Evolutionary conservation across 106 monocot species (phyloP).

Genomic region (Acorus calamus): DNA sequence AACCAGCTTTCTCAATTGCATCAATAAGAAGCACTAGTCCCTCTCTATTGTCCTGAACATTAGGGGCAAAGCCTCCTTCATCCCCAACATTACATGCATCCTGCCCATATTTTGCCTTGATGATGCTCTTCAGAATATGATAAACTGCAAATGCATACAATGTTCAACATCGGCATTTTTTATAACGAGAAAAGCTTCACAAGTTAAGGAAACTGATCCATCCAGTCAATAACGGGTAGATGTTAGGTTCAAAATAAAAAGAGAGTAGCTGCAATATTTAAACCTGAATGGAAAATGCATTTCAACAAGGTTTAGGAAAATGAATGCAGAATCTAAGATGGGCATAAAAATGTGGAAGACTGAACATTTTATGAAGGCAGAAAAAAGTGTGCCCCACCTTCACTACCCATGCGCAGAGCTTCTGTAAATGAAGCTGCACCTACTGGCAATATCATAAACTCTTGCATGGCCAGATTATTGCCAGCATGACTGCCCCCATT

Average conservation of each 20-base stretch:
- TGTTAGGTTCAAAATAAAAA: too few relatives aligned
- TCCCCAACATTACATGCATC: slow-evolving; percentile 99
- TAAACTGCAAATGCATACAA: slow-evolving; percentile 54
- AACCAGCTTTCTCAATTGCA: slow-evolving; percentile 96
- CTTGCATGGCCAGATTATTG: slow-evolving; percentile 97
- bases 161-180: not conserved
- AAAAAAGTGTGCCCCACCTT: slow-evolving; percentile 38
- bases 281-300: too few relatives aligned
- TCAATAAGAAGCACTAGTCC: slow-evolving; percentile 80
- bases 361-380: too few relatives aligned
- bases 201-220: too few relatives aligned
- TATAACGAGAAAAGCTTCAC: too few relatives aligned
- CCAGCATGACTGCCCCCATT: slow-evolving; percentile 98
- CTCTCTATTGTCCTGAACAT: slow-evolving; percentile 89
- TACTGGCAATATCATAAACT: slow-evolving; percentile 96
- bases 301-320: too few relatives aligned
- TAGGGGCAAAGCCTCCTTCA: slow-evolving; percentile 99
- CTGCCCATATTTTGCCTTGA: slow-evolving; percentile 96
- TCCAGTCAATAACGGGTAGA: too few relatives aligned
- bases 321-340: too few relatives aligned
- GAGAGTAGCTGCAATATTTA: too few relatives aligned
- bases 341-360: too few relatives aligned
- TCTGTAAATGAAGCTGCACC: slow-evolving; percentile 89
- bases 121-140: slow-evolving; percentile 80
- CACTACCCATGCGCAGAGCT: slow-evolving; percentile 88